Evolutionary conservation across 805 yeast species (phyloP), one percentile per base, ranked within the genome.

Genomic region (Alloascoidea hylecoeti): DNA sequence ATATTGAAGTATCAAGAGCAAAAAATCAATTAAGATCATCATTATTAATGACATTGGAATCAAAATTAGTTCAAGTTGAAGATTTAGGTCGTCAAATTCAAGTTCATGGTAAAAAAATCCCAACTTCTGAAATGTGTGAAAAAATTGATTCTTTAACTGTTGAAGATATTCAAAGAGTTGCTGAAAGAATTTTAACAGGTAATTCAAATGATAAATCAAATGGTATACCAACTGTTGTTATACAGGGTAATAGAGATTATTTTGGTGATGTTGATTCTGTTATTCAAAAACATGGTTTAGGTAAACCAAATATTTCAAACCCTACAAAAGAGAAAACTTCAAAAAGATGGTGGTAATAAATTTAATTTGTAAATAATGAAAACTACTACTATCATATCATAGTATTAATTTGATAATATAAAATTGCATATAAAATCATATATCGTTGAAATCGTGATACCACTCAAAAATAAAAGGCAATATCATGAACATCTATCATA

Each of bases 1-100:
- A 71, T 6, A 68, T 61, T 33, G 97, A 92, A 60, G 88, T 92
- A 4, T 57, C 66, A 41, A 70, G 98, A 46, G 96, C 97, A 15
- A 92, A 92, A 57, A 88, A 84, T 56, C 97, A 89, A 63, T 69
- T 92, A 42, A 75, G 83, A 34, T 77, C 92, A 3, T 80, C 95
- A 4, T 63, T 92, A 42, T 66, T 89, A 55, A 89, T 89, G 95
- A 89, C 88, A 50, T 68, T 88, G 35, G 98, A 92, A 57, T 78
- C 92, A 45, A 85, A 82, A 53, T 69, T 89, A 66, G 94, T 94
- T n/a, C 88, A 84, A 51, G 64, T 92, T 40, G 98, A 92, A 58
- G 98, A 92, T 51, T 66, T 88, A 59, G 97, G 97, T 12, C 75
- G 97, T 57, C 98, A 92, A 57, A 75, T 92, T 17, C 95, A 83